Base-by-base conservation (phyloP, 106 monocot species). In the Allium sativum region DNA sequence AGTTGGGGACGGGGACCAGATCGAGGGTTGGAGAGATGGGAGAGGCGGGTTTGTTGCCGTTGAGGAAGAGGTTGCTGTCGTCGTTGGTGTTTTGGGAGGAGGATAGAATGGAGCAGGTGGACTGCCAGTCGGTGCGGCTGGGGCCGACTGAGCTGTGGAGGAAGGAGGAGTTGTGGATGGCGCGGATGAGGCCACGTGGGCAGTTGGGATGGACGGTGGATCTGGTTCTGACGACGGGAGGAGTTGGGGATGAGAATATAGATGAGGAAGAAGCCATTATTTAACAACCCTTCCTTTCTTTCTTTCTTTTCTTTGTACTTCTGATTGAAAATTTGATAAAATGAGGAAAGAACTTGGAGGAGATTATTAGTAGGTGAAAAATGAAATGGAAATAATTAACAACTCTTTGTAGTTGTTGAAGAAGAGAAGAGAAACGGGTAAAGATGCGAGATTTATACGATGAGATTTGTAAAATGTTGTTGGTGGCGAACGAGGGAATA, bases 31-130 rank as follows among this genome's bases (percentile, higher is more conserved):
- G 4, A 10, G 61, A 18, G 16, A 45, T 0, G 16, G 44, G 14
- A 44, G 60, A 43, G 9, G 60, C 0, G 4, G 60, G 9, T 18
- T 43, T 18, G 60, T 43, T 6, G n/a, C 22, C 6, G 44, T 43
- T 48, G 62, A 3, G 20, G 7, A 18, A 42, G 62, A 14, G 47
- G 20, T n/a, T 21, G 47, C 13, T 10, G 62, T 48, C 13, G 20
- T 13, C 13, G 21, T 2, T 45, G 44, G 20, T 44, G 62, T 58
- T 54, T 45, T 44, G 56, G 12, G 31, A 42, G 7, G 22, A 41
- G 74, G 76, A 73, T 57, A 84, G 73, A 45, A 84, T 80, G 18
- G 84, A 79, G 68, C 76, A 84, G 53, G 43, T 60, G 73, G 76
- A 72, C 54, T 76, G 80, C 80, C 84, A 80, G 44, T 84, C 84